Percentiles rank a stretch among this genome's conserved stretches.
These are phyloP conservation scores for Ballota nigra DNA, from an alignment of 257 asterid genomes.

Conservation along the genomic window DNA sequence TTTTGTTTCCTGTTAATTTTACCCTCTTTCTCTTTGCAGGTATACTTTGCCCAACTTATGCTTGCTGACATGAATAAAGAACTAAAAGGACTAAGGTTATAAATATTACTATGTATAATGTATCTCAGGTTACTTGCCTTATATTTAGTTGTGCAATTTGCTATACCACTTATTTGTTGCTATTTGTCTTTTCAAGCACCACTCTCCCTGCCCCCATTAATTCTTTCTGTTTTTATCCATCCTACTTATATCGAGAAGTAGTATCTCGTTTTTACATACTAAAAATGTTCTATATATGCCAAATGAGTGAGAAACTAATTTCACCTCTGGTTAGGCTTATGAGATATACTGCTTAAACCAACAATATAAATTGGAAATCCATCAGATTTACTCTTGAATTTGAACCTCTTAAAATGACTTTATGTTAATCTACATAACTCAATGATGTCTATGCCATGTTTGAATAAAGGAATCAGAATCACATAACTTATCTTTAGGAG, in stretches of 20 bases:
- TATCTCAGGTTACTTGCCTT: neutral
- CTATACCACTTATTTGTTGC: conserved; percentile 1
- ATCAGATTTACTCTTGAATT: conserved; percentile 2
- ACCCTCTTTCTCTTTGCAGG: conserved; percentile 52
- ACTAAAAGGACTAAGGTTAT: conserved; percentile 91
- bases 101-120: conserved; percentile 20
- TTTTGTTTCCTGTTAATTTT: conserved; percentile 20
- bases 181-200: neutral
- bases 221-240: neutral
- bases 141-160: conserved; percentile 6
- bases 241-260: neutral
- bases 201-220: neutral
- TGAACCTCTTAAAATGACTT: neutral
- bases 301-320: neutral
- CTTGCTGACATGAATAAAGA: conserved; percentile 99
- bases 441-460: conserved; percentile 9
- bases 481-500: neutral
- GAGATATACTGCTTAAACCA: neutral
- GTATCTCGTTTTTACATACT: neutral
- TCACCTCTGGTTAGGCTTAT: neutral
- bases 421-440: conserved; percentile 6
- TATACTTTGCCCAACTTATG: conserved; percentile 90
- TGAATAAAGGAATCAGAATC: conserved; percentile 19
- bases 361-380: conserved; percentile 5
- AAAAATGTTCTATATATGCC: neutral